Evolutionary conservation across 106 monocot genomes (phyloP).

Genomic region (Xerophyta viscosa): DNA sequence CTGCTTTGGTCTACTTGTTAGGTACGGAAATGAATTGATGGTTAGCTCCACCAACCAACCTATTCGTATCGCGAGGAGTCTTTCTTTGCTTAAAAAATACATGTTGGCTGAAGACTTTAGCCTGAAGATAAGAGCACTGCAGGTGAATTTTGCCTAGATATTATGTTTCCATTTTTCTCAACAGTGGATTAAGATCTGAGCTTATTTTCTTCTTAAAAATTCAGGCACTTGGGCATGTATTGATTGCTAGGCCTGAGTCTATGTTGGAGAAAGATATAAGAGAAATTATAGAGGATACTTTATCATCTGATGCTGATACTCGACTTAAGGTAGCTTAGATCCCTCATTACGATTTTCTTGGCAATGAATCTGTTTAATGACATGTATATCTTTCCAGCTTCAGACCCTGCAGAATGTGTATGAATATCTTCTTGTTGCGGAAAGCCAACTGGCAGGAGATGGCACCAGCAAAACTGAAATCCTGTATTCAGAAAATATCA

Average conservation of each 20-base stretch:
- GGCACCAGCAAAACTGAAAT: constrained; percentile 11
- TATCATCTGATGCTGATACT: constrained; percentile 58
- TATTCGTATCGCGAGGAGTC: constrained; percentile 37
- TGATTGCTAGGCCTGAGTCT: constrained; percentile 83
- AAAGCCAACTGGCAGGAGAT: constrained; percentile 64
- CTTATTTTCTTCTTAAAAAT: neutral
- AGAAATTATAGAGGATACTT: constrained; percentile 64
- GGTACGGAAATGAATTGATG: constrained; percentile 71
- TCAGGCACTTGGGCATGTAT: constrained; percentile 79
- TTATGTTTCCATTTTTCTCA: too few species aligned
- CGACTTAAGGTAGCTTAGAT: constrained; percentile 53
- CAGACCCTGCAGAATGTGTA: constrained; percentile 86
- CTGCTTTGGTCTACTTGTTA: constrained; percentile 81
- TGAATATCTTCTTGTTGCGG: constrained; percentile 91
- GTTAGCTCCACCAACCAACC: constrained; percentile 23
- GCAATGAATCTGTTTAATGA: too few species aligned
- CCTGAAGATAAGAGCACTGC: constrained; percentile 86
- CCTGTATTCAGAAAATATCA: constrained; percentile 21
- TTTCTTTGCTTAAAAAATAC: constrained; percentile 61
- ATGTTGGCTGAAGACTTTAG: constrained; percentile 72
- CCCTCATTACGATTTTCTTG: neutral
- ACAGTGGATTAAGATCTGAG: too few species aligned
- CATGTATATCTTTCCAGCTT: constrained; percentile 32
- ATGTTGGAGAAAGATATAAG: constrained; percentile 85
- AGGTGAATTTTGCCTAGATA: too few species aligned